Conservation (phyloP, 106 monocot genomes). For the Dactylorhiza incarnata region DNA sequence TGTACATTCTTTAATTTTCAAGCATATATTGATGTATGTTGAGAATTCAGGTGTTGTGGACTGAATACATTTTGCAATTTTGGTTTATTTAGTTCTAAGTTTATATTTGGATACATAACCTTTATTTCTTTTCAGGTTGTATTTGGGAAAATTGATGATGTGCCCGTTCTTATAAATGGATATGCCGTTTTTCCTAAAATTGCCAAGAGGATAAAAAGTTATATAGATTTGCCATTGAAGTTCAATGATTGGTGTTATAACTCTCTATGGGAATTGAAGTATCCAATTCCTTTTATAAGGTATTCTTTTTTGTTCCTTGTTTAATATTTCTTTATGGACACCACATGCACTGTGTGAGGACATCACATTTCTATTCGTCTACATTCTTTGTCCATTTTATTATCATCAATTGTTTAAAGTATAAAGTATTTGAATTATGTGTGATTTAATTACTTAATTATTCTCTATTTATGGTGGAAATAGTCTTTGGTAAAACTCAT, state of each 20-base stretch:
- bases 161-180: slow-evolving; percentile 88
- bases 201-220: slow-evolving; percentile 88
- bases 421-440: too few species aligned
- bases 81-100: not conserved
- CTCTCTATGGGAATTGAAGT: slow-evolving; percentile 87
- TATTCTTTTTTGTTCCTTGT: slow-evolving; percentile 8
- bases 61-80: not conserved
- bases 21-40: not conserved
- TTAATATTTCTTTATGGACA: not conserved
- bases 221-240: slow-evolving; percentile 83
- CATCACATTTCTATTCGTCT: not conserved
- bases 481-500: not conserved
- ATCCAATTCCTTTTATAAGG: slow-evolving; percentile 95
- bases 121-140: slow-evolving; percentile 52
- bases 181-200: slow-evolving; percentile 91
- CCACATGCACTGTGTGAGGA: not conserved
- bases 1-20: not conserved
- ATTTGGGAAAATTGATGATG: slow-evolving; percentile 79
- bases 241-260: slow-evolving; percentile 97
- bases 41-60: not conserved
- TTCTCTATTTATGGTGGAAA: not conserved
- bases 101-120: not conserved
- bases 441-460: too few species aligned
- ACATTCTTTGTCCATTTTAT: not conserved
- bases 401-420: too few species aligned